Evolutionary conservation across 2,329 filamentous ascomycete genomes (phyloP).

Genomic region (Harringtonia lauricola): DNA sequence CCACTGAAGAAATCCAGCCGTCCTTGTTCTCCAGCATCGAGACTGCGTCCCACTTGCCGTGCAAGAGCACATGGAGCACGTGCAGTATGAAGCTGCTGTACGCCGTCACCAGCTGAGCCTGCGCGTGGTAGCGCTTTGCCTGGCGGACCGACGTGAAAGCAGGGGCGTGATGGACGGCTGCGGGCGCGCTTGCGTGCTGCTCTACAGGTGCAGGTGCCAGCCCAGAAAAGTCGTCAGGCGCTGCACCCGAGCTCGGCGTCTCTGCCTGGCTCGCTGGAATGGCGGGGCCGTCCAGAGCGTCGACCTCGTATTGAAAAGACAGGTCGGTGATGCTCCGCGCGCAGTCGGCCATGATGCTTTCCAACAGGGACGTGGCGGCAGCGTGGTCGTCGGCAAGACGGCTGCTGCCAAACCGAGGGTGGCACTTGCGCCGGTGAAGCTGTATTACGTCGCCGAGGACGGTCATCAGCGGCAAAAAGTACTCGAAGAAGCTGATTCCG

Average conservation of each 20-base stretch:
- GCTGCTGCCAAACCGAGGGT: constrained; percentile 26
- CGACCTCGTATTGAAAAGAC: constrained; percentile 2
- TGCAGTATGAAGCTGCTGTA: constrained; percentile 37
- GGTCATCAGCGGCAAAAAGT: constrained; percentile 36
- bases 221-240: no score
- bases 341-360: constrained; percentile 24
- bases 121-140: no score
- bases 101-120: constrained; percentile 26
- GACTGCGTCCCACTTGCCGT: constrained; percentile 38
- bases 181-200: constrained; percentile 17
- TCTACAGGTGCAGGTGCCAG: neutral
- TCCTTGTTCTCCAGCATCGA: constrained; percentile 36
- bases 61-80: constrained; percentile 34
- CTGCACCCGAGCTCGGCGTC: no score
- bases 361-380: constrained; percentile 22
- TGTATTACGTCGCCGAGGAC: constrained; percentile 38
- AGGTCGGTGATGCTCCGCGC: constrained; percentile 26
- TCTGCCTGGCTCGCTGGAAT: no score
- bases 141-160: no score
- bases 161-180: no score
- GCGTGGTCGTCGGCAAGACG: constrained; percentile 18
- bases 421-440: constrained; percentile 29
- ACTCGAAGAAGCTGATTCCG: constrained; percentile 35
- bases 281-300: no score
- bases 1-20: constrained; percentile 34